These are phyloP conservation scores for Maudiozyma barnettii DNA, from an alignment of 805 yeast species.

Conservation along the genomic window DNA sequence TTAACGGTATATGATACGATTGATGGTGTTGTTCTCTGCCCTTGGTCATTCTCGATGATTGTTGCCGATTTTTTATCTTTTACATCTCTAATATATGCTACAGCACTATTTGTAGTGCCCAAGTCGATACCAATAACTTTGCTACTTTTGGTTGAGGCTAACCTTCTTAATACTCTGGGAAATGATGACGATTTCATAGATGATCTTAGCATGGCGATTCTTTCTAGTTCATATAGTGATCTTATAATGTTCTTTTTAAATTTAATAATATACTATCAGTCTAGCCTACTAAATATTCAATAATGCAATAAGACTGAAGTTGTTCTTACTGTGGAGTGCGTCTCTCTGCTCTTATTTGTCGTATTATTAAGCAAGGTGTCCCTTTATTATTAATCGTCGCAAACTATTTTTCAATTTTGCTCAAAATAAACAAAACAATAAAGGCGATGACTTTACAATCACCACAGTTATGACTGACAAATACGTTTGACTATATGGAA, in stretches of 20 bases:
- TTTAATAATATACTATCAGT: too few species aligned
- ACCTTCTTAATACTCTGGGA: neutral
- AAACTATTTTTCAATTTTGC: neutral
- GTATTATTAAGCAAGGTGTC: neutral
- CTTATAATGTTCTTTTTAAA: too few species aligned
- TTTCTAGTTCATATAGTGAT: too few species aligned
- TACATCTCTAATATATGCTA: conserved; percentile 39
- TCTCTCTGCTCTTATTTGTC: neutral
- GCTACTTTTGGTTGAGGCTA: neutral
- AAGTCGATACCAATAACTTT: conserved; percentile 69
- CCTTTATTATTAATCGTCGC: neutral
- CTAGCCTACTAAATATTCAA: too few species aligned
- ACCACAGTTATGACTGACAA: too few species aligned
- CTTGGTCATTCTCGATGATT: conserved; percentile 65
- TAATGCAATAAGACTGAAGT: too few species aligned
- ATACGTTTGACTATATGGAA: too few species aligned
- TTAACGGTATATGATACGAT: conserved; percentile 53
- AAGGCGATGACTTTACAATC: too few species aligned
- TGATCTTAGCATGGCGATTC: neutral
- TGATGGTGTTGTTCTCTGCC: conserved; percentile 72
- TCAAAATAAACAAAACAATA: neutral
- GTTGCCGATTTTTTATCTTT: conserved; percentile 52
- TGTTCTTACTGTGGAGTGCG: too few species aligned
- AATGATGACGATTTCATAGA: neutral
- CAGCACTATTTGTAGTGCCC: conserved; percentile 84